Evolutionary conservation across 2,329 filamentous ascomycete species (phyloP), one percentile per base, ranked within the genome.

Genomic region (Fonsecaea nubica): DNA sequence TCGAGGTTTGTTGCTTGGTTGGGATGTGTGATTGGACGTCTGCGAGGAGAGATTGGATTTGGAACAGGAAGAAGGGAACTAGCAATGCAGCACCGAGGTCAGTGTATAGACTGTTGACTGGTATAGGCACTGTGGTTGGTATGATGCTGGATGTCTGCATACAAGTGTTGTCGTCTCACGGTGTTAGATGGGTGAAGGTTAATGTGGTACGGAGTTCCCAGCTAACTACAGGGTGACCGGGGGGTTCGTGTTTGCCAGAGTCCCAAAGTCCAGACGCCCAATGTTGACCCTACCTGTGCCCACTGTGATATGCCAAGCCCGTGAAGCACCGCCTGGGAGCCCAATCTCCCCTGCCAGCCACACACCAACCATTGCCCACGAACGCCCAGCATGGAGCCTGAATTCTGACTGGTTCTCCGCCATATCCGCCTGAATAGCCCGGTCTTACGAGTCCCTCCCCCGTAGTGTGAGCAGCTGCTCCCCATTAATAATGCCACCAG

Each of bases 71-170:
- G 15, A 21, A 25, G 42, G 35, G 58, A 50, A 25, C 42, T 21
- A 60, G 58, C 45, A 50, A 50, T 50, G 45, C 45, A 50, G 45
- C 18, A 30, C 45, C 45, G 45, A 50, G 10, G 21, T 50, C 45
- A 50, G 18, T 10, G 45, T 50, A 50, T 50, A 50, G 45, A 50
- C 45, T 50, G 45, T 21, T 50, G 45, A 50, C 45, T 50, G 21
- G 45, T 50, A 50, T 50, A 25, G 45, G 25, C 45, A 30, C 45
- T 50, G 45, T 50, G 45, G 45, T 50, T 59, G 57, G 25, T 40
- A 59, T 32, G 38, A 59, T 50, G 18, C 21, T 50, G 45, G 25
- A 25, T 60, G 40, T 38, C 35, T 60, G 58, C 21, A 52, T 60
- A 52, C 42, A 13, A 52, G 42, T 9, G 58, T 45, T 45, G 40